Percentiles rank a stretch among this genome's conserved stretches.
Conservation (phyloP, 2,329 filamentous ascomycete species). For the Xylaria hypoxylon region DNA sequence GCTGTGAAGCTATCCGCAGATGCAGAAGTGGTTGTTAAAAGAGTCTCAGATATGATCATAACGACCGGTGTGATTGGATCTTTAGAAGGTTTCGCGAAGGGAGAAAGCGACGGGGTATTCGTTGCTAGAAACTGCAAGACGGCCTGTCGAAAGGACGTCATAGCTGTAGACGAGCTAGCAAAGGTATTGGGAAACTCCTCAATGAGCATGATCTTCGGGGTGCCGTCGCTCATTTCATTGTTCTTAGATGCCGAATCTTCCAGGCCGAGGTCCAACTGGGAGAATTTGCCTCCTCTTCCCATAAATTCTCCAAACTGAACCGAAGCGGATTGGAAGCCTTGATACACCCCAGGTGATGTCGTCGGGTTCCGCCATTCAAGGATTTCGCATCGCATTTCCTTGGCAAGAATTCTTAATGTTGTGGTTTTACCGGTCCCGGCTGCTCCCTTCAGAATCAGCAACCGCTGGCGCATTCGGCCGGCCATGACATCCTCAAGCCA, state of each 20-base stretch:
- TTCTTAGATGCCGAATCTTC: conserved; percentile 40
- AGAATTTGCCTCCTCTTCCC: conserved; percentile 82
- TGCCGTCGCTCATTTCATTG: conserved; percentile 34
- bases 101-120: conserved; percentile 68
- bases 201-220: conserved; percentile 74
- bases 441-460: conserved; percentile 88
- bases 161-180: conserved; percentile 70
- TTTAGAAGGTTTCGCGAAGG: conserved; percentile 56
- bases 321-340: conserved; percentile 76
- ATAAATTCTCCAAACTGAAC: conserved; percentile 94
- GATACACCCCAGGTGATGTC: conserved; percentile 66
- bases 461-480: conserved; percentile 73
- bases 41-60: conserved; percentile 90
- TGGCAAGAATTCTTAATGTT: conserved; percentile 81
- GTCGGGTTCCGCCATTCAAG: conserved; percentile 92
- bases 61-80: conserved; percentile 77
- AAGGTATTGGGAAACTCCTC: conserved; percentile 87
- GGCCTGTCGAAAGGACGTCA: conserved; percentile 79
- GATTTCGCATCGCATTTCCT: conserved; percentile 79
- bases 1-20: conserved; percentile 92
- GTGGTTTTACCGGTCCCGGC: conserved; percentile 95
- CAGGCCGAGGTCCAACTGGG: conserved; percentile 68
- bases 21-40: conserved; percentile 85
- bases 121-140: conserved; percentile 80
- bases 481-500: conserved; percentile 83